A percentile compares a stretch with the other conserved stretches of the same genome.
phyloP scores from a whole-genome alignment of 805 yeast genomes.

The Wickerhamomyces canadensis region DNA sequence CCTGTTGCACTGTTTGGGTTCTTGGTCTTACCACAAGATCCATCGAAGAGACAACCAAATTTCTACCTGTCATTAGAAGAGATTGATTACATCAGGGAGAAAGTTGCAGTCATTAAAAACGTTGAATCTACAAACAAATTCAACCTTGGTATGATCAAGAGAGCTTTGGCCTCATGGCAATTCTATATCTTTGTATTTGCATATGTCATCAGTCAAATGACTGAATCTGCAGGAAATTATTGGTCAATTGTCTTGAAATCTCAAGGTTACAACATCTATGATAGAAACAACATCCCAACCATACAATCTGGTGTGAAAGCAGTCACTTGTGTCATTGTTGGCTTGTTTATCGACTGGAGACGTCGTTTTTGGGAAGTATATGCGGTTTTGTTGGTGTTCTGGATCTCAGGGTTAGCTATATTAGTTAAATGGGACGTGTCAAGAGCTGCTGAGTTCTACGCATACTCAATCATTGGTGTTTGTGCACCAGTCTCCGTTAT shows the following conservation, averaged over 20 bases:
- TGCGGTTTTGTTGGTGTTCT: neutral
- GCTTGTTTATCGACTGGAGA: neutral
- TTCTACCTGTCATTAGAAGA: neutral
- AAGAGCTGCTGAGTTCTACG: conserved; percentile 1
- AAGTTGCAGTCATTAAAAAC: neutral
- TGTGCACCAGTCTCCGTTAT: neutral
- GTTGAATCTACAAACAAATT: neutral
- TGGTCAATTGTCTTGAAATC: conserved; percentile 1
- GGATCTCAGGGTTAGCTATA: neutral
- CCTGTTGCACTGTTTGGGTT: conserved; percentile 1
- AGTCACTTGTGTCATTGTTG: neutral
- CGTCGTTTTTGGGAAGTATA: neutral
- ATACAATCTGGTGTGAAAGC: neutral
- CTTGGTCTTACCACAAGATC: neutral
- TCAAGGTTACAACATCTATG: conserved; percentile 1
- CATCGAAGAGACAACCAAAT: neutral
- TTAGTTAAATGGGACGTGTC: conserved; percentile 1
- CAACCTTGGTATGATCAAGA: neutral
- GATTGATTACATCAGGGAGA: neutral
- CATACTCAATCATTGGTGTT: neutral
- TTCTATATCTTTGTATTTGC: conserved; percentile 1
- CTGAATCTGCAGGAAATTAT: neutral
- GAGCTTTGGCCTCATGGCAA: conserved; percentile 1
- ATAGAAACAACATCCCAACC: conserved; percentile 2
- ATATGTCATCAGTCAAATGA: neutral